Evolutionary conservation across 805 yeast species (phyloP), one percentile per base, ranked within the genome.

Genomic region (Cyberlindnera xylosilytica): DNA sequence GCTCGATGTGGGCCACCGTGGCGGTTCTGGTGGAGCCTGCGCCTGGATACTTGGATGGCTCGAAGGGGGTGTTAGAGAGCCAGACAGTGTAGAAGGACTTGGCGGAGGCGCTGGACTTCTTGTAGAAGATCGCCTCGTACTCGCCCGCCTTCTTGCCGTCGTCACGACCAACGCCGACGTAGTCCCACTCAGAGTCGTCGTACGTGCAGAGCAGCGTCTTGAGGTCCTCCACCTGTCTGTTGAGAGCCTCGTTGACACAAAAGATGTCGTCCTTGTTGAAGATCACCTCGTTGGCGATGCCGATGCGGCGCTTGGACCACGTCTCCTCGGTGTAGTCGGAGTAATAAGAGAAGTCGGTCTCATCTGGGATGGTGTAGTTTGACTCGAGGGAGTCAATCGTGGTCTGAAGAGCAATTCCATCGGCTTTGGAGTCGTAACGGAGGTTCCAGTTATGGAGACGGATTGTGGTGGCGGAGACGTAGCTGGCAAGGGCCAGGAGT

Each of bases 161-260:
- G 42, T 69, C 73, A 52, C 76, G 60, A 3, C 76, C 76, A 24
- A 70, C 67, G 18, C 78, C 76, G 20, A 60, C 53, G 60, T 67
- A 72, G 11, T 54, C 53, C 54, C 54, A 50, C 4, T 27, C 40
- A n/a, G 39, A 39, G 18, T 43, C 50, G 46, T 55, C 54, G 9
- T 38, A 36, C 2, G 47, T 50, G 6, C 49, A 41, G 16, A 65
- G 47, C 6, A 59, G 48, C n/a, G 51, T 50, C 41, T 58, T 52
- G 12, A 73, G 46, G 24, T 69, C 72, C 4, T 50, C 49, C 12
- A 72, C 62, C 50, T 70, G 76, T 39, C 68, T 59, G 16, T 60
- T 45, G 34, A 64, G 43, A 6, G 61, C 70, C 49, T 70, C 76
- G 43, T 70, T 69, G 13, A 70, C 64, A 22, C 62, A 49, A 39